phyloP scores from a whole-genome alignment of 2,329 filamentous ascomycete species.

The Ophiostoma populinum region DNA sequence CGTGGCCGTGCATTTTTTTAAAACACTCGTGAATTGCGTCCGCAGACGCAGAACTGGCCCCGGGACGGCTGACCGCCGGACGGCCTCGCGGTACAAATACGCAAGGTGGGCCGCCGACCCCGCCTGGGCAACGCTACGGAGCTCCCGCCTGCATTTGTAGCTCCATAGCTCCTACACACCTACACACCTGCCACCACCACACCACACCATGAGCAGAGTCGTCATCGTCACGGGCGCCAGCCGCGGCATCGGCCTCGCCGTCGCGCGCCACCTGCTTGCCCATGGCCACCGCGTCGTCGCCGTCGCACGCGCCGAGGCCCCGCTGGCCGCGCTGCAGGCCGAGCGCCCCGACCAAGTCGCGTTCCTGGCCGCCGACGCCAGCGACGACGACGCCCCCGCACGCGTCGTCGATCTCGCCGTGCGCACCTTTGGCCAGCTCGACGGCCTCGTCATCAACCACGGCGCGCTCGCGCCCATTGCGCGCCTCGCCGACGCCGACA shows the following conservation, averaged over 20 bases:
- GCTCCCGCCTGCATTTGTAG: too few species aligned
- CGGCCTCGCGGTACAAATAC: too few species aligned
- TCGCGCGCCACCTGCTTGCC: constrained; percentile 32
- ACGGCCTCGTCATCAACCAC: constrained; percentile 79
- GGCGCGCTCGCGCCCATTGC: constrained; percentile 62
- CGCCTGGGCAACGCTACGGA: too few species aligned
- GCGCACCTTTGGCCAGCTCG: constrained; percentile 51
- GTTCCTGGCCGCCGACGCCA: constrained; percentile 37
- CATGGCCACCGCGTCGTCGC: constrained; percentile 41
- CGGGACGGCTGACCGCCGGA: too few species aligned
- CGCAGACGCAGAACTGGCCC: too few species aligned
- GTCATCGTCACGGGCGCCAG: constrained; percentile 54
- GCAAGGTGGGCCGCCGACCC: too few species aligned
- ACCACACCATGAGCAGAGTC: constrained; percentile 24
- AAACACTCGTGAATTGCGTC: too few species aligned
- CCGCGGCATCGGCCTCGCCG: constrained; percentile 42
- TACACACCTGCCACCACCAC: constrained; percentile 14
- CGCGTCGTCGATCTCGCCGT: constrained; percentile 49
- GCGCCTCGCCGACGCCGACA: constrained; percentile 46
- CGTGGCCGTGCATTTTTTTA: too few species aligned
- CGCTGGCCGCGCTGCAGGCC: constrained; percentile 32
- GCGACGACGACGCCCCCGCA: constrained; percentile 29
- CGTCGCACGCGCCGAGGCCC: constrained; percentile 34
- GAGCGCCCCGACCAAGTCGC: constrained; percentile 35
- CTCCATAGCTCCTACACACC: neutral